Base-by-base conservation (phyloP, 2,329 filamentous ascomycete genomes). In the Calonectria honghensis region DNA sequence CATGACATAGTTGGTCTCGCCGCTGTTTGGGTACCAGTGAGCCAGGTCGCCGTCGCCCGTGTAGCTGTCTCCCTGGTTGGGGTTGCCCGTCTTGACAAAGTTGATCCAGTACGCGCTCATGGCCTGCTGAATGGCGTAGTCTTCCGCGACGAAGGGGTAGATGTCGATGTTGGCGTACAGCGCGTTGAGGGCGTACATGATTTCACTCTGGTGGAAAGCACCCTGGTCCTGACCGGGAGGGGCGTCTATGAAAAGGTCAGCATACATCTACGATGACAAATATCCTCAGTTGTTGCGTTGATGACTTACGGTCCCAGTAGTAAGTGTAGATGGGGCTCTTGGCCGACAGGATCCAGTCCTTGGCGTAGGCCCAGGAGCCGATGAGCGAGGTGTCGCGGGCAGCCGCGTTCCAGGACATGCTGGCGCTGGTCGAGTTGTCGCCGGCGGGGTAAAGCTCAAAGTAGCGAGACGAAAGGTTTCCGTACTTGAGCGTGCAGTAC, bases 101-200 rank as follows among this genome's bases (percentile, higher is more conserved):
- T 71, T 71, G 32, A 51, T 41, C 68, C 68, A 71, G 57, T 71
- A 71, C 14, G 45, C 45, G 45, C 39, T 71, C 68, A 71, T 65
- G 35, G 29, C 48, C 37, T 57, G 27, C 10, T 29, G 45, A 10
- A 71, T 71, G 27, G 45, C 48, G 27, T 66, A 65, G 16, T 71
- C 68, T 7, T 71, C n/a, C 10, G 48, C n/a, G 24, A 48, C 57
- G 24, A 65, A 71, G 2, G 59, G 59, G 32, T 65, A 65, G 6
- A 32, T 31, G 27, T 66, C 59, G n/a, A 24, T 18, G 16, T 71
- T 71, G 35, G 66, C 66, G 14, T 71, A 71, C 4, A 71, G 59
- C 6, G 59, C 59, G 50, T 71, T 65, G 16, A 65, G 48, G 4
- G 68, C 59, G 13, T 71, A 71, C 68, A 65, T 65, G 50, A 71